Base-by-base conservation (phyloP, 345 rosid genomes). In the Salix brachista region DNA sequence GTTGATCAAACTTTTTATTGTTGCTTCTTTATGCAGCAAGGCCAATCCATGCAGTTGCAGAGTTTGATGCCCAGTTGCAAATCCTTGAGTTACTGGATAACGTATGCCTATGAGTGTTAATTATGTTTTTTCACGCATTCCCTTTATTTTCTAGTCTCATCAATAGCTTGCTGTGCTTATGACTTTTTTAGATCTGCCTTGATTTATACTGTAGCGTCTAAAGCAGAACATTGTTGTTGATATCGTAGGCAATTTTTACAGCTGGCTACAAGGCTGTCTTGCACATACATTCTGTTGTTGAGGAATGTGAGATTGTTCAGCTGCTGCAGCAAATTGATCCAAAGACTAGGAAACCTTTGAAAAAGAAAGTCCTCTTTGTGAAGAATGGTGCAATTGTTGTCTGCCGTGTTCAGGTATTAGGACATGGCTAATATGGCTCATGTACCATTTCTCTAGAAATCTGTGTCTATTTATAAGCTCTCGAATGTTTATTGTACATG, bases 251-350 rank as follows among this genome's bases (percentile, higher is more conserved):
- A 56, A 96, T 96, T 78, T 96, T 96, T 77, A 93, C 99, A 1
- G 97, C 97, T 67, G 99, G 99, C 74, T 96, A 93, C 80, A 96
- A 93, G 83, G 99, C 98, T 80, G 87, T 96, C 67, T 81, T 96
- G 81, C 99, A 96, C 83, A 83, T 96, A 82, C 99, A 96, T 84
- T 77, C 98, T 25, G 89, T 92, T 72, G 97, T 92, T 12, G 99
- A 96, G 88, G 99, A 96, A 81, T 92, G 98, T 72, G 98, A 96
- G 86, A 93, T 93, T 79, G 88, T 92, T 66, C 88, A 96, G 84
- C 81, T 96, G 78, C 79, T 87, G 48, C 89, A 92, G 78, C 96
- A 93, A 82, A 92, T 90, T 48, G 97, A 96, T 81, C 91, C 89
- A 18, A 96, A 91, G 87, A 93, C 97, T 2, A 92, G 75, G 90